Conservation (phyloP, 1,284 basidiomycete species). For the Puccinia horiana region DNA sequence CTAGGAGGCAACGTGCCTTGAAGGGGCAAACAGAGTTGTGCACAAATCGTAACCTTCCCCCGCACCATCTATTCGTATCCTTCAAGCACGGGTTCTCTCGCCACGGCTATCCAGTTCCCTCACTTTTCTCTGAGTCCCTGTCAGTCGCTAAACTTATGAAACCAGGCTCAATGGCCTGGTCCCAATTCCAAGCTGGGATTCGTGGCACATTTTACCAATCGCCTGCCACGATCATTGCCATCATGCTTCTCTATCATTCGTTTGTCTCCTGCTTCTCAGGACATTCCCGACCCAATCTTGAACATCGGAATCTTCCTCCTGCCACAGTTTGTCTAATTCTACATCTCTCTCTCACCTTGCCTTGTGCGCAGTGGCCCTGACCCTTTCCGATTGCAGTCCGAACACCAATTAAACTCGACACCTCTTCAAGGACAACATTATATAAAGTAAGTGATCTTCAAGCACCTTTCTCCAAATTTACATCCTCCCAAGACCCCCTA, state of each 20-base stretch:
- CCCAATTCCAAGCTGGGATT: neutral
- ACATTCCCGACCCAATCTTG: neutral
- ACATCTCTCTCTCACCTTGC: too few relatives aligned
- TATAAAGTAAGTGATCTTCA: neutral
- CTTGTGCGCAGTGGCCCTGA: neutral
- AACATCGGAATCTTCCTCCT: neutral
- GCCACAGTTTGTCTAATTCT: neutral
- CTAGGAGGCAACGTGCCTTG: neutral
- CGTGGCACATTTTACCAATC: neutral
- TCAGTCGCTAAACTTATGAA: neutral
- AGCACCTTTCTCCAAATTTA: neutral
- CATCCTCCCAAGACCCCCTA: neutral
- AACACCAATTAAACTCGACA: neutral
- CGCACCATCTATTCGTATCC: neutral
- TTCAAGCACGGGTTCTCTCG: neutral
- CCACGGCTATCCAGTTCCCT: neutral
- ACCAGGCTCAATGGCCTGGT: slow-evolving; percentile 10
- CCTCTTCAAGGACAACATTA: slow-evolving; percentile 12
- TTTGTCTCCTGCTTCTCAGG: slow-evolving; percentile 2
- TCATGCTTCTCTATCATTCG: slow-evolving; percentile 1
- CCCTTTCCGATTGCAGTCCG: slow-evolving; percentile 1
- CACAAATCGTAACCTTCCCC: neutral
- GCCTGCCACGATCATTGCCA: neutral
- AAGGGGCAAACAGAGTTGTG: neutral
- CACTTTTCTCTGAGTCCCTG: neutral